A percentile compares a stretch with the other conserved stretches of the same genome.
phyloP scores from a whole-genome alignment of 2,329 filamentous ascomycete species.

The Aureobasidium uvarum region DNA sequence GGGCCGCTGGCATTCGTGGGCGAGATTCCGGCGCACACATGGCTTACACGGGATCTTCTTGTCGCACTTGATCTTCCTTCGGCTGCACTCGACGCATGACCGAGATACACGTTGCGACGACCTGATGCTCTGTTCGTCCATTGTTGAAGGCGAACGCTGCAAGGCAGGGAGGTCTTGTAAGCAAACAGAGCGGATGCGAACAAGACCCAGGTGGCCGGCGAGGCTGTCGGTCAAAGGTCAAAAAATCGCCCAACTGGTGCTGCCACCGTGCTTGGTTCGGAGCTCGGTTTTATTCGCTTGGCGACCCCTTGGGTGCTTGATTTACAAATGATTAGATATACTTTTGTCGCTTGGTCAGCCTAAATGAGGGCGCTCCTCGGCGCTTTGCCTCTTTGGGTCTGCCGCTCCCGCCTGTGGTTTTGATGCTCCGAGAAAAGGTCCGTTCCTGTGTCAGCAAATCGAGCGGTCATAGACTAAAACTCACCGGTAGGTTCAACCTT shows the following conservation, averaged over 20 bases:
- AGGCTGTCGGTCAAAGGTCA: conserved; percentile 3
- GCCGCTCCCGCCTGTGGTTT: background rate
- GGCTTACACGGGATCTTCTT: conserved; percentile 28
- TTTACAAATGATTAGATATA: conserved; percentile 2
- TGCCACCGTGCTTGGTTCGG: conserved; percentile 5
- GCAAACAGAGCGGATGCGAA: background rate
- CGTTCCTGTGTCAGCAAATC: background rate
- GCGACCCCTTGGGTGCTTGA: background rate
- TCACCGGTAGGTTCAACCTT: background rate
- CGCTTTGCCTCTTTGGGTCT: background rate
- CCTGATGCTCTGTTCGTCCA: conserved; percentile 24
- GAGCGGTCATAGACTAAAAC: background rate
- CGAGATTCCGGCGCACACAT: conserved; percentile 26
- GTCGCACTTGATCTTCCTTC: conserved; percentile 29
- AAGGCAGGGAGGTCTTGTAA: background rate
- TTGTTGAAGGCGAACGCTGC: conserved; percentile 5
- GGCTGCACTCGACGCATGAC: conserved; percentile 28
- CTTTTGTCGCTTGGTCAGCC: background rate
- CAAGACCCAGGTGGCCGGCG: conserved; percentile 3
- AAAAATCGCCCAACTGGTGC: conserved; percentile 1
- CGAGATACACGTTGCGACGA: conserved; percentile 22
- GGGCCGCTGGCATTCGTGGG: conserved; percentile 27
- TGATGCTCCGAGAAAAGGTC: background rate
- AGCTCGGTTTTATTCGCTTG: conserved; percentile 11
- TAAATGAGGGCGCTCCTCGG: background rate